A percentile compares a stretch with the other conserved stretches of the same genome.
These are phyloP conservation scores for Phytopythium ostracodes DNA, from an alignment of 352 stramenopile genomes.

Conservation along the genomic window DNA sequence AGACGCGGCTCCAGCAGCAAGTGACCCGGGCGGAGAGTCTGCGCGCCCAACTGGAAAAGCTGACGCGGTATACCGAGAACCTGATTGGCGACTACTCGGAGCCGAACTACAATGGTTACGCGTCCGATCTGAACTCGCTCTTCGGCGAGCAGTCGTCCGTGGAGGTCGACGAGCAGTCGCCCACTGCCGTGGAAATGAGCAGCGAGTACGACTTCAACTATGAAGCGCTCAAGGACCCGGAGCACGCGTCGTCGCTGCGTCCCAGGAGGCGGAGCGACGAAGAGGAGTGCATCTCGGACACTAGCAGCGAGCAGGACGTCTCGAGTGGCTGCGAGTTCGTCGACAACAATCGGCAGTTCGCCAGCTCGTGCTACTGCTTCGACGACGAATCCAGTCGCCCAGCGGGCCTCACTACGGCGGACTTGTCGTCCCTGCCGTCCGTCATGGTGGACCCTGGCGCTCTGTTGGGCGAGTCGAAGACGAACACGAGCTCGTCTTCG, in stretches of 20 bases:
- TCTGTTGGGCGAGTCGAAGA: slow-evolving; percentile 8
- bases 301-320: slow-evolving; percentile 38
- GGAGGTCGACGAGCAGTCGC: slow-evolving; percentile 29
- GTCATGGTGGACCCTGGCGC: slow-evolving; percentile 9
- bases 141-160: slow-evolving; percentile 38
- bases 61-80: slow-evolving; percentile 70
- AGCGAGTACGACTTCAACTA: slow-evolving; percentile 41
- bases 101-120: slow-evolving; percentile 40
- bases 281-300: slow-evolving; percentile 59
- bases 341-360: slow-evolving; percentile 28
- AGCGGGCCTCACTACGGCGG: slow-evolving; percentile 22
- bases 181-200: slow-evolving; percentile 31
- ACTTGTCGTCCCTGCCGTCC: slow-evolving; percentile 14
- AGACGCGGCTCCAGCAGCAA: slow-evolving; percentile 63
- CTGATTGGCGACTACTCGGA: slow-evolving; percentile 55
- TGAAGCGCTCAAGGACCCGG: slow-evolving; percentile 27
- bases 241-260: slow-evolving; percentile 7
- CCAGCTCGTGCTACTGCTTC: slow-evolving; percentile 9
- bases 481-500: slow-evolving; percentile 7
- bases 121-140: slow-evolving; percentile 43
- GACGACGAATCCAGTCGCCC: slow-evolving; percentile 8
- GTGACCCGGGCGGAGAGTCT: slow-evolving; percentile 58
- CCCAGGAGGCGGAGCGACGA: slow-evolving; percentile 31
- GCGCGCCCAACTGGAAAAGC: slow-evolving; percentile 60
- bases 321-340: slow-evolving; percentile 13